Percentiles rank a stretch among this genome's conserved stretches.
These are phyloP conservation scores for Cercospora nicotianae DNA, from an alignment of 2,329 filamentous ascomycete genomes.

Conservation along the genomic window DNA sequence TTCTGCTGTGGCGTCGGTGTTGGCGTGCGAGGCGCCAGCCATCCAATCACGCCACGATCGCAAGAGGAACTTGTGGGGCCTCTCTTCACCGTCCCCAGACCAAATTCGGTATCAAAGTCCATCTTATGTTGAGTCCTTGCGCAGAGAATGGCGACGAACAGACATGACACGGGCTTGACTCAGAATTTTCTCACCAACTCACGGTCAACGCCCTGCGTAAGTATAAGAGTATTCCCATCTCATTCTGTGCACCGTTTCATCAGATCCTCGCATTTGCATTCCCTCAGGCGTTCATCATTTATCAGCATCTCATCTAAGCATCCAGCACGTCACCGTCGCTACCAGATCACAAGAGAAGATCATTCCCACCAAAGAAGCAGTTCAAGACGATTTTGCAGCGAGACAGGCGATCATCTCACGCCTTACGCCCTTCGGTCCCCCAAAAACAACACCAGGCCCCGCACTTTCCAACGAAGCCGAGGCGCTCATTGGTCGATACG, in stretches of 20 bases:
- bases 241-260: background rate
- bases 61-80: conserved; percentile 3
- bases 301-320: conserved; percentile 2
- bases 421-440: conserved; percentile 9
- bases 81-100: conserved; percentile 6
- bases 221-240: conserved; percentile 8
- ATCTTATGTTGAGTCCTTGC: conserved; percentile 6
- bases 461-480: conserved; percentile 7
- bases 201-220: background rate
- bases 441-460: conserved; percentile 1
- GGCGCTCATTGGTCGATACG: conserved; percentile 10
- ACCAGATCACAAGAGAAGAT: background rate
- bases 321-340: conserved; percentile 1
- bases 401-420: conserved; percentile 4
- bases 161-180: background rate
- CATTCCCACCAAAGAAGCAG: background rate
- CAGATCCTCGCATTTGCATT: background rate
- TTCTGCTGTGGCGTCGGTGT: background rate
- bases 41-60: conserved; percentile 14
- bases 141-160: conserved; percentile 4
- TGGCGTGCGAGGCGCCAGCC: background rate
- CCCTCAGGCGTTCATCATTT: conserved; percentile 4
- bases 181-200: background rate
- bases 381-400: background rate
- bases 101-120: conserved; percentile 13